Conservation (phyloP, 306 rosid genomes). For the Cucurbita pepo region DNA sequence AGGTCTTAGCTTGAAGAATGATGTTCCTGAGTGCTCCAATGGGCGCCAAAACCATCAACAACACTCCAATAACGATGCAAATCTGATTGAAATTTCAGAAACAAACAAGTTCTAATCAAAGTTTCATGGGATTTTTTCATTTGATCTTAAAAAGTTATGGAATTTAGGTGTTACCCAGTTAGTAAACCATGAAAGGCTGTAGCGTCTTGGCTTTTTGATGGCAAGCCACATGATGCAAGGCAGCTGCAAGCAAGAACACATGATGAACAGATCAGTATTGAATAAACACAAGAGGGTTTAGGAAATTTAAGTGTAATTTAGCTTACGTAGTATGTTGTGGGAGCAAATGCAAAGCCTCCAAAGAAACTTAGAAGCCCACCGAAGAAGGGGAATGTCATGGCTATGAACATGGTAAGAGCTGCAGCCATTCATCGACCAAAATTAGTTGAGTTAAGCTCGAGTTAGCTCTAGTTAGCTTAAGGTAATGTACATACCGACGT, state of each 20-base stretch:
- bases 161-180: constrained; percentile 15
- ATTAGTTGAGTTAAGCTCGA: too few species aligned
- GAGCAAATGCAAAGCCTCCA: constrained; percentile 34
- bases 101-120: too few species aligned
- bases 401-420: constrained; percentile 22
- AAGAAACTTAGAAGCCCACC: constrained; percentile 29
- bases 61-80: constrained; percentile 12
- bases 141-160: background rate
- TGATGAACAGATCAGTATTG: too few species aligned
- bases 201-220: constrained; percentile 18
- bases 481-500: constrained; percentile 14
- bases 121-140: too few species aligned
- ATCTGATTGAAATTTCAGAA: background rate
- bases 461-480: too few species aligned
- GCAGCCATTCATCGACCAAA: background rate
- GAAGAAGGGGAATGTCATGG: constrained; percentile 26
- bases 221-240: constrained; percentile 36
- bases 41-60: constrained; percentile 10
- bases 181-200: constrained; percentile 19
- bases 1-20: constrained; percentile 7
- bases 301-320: too few species aligned
- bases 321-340: constrained; percentile 24
- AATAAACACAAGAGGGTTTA: too few species aligned
- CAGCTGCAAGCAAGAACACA: constrained; percentile 18
- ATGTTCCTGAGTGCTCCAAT: constrained; percentile 13